phyloP scores from a whole-genome alignment of 1,284 basidiomycete species.

The Microbotryum intermedium region DNA sequence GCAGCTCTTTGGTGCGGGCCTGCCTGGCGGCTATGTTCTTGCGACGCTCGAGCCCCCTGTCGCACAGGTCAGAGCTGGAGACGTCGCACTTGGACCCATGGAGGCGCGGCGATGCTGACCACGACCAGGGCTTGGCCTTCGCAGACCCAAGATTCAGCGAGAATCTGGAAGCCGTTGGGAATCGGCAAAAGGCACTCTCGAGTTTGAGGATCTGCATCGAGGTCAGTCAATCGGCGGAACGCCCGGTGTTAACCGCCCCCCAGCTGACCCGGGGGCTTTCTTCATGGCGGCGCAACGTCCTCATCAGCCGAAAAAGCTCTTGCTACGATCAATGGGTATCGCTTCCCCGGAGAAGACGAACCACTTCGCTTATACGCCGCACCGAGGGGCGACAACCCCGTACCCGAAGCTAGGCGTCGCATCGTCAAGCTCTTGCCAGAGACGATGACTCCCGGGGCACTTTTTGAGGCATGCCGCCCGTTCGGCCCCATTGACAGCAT shows the following conservation, averaged over 20 bases:
- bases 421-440: constrained; percentile 31
- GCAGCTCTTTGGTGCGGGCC: too few species aligned
- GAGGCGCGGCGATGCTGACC: not conserved
- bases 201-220: constrained; percentile 13
- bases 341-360: constrained; percentile 9
- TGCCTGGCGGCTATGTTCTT: not conserved
- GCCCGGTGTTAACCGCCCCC: not conserved
- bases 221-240: not conserved
- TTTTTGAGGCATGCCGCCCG: constrained; percentile 28
- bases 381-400: constrained; percentile 6
- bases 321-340: constrained; percentile 26
- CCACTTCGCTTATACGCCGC: constrained; percentile 10
- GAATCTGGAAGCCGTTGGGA: not conserved
- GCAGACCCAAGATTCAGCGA: not conserved
- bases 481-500: constrained; percentile 30
- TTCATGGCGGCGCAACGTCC: not conserved
- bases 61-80: not conserved
- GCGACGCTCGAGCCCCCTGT: not conserved
- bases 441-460: constrained; percentile 9
- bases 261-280: not conserved
- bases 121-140: not conserved
- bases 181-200: constrained; percentile 1
- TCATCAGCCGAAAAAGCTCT: constrained; percentile 31
- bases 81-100: not conserved
- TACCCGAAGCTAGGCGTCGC: constrained; percentile 16